phyloP scores from a whole-genome alignment of 164 flowering plant genomes.

The Nelumbo lutea region DNA sequence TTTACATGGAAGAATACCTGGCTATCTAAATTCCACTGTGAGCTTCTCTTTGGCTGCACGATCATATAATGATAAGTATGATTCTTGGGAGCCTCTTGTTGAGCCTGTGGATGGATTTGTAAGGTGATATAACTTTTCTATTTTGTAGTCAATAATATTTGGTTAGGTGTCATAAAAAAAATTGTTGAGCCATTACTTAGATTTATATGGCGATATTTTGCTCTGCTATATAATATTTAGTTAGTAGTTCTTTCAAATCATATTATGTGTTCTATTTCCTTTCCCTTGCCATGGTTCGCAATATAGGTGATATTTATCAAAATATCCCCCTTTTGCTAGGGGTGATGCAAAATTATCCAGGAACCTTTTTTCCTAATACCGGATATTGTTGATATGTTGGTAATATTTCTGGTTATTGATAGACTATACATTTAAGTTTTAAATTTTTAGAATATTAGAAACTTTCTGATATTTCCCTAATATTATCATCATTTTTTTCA shows the following conservation, averaged over 20 bases:
- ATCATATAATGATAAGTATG: slow-evolving; percentile 92
- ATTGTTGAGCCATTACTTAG: not conserved
- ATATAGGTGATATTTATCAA: no score
- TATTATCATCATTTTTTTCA: no score
- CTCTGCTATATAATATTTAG: not conserved
- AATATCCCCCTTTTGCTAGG: no score
- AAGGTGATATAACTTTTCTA: slow-evolving; percentile 40
- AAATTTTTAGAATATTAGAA: no score
- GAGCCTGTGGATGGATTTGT: slow-evolving; percentile 90
- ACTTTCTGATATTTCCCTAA: no score
- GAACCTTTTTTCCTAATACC: no score
- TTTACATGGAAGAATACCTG: slow-evolving; percentile 58
- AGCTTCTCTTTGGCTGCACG: slow-evolving; percentile 79
- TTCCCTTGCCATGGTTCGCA: no score
- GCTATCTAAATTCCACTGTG: slow-evolving; percentile 53
- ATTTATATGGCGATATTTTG: not conserved
- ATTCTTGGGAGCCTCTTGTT: slow-evolving; percentile 93
- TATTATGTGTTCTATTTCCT: no score
- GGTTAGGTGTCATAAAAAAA: not conserved
- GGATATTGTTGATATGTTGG: no score
- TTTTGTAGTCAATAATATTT: not conserved
- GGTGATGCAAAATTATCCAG: no score
- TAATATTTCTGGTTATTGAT: no score
- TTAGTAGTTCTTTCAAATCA: not conserved
- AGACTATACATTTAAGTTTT: no score